Percentiles rank a stretch among this genome's conserved stretches.
Evolutionary conservation across 225 moss, liverwort and hornwort genomes (phyloP).

Genomic region (Bryoerythrophyllum caledonicum): DNA sequence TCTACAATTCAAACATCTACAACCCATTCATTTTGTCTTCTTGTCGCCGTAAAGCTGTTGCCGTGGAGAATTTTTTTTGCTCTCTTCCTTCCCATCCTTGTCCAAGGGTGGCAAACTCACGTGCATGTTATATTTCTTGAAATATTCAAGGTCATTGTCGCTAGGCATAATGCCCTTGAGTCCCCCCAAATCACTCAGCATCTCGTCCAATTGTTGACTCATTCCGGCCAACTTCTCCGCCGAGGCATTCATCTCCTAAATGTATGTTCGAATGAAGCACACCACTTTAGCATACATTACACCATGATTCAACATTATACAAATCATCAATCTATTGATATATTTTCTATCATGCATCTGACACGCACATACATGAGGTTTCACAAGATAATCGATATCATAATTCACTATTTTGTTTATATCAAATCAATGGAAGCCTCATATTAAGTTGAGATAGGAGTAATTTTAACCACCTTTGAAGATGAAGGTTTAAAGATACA

Average conservation of each 20-base stretch:
- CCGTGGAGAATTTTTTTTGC: neutral
- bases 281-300: neutral
- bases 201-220: conserved; percentile 34
- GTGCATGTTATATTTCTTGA: conserved; percentile 12
- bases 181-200: conserved; percentile 39
- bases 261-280: neutral
- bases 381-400: no score
- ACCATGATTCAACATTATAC: neutral
- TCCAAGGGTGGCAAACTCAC: conserved; percentile 18
- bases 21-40: neutral
- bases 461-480: no score
- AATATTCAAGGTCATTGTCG: conserved; percentile 11
- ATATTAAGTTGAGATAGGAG: no score
- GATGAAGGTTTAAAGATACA: no score
- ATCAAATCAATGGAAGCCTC: no score
- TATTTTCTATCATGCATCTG: neutral
- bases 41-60: neutral
- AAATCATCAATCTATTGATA: no score
- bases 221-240: conserved; percentile 32
- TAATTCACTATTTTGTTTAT: no score
- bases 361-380: neutral
- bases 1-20: neutral
- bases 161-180: conserved; percentile 33
- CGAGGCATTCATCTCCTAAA: neutral
- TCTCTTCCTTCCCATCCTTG: neutral